Evolutionary conservation across 306 rosid species (phyloP), one percentile per base, ranked within the genome.

Genomic region (Acacia acuminata): DNA sequence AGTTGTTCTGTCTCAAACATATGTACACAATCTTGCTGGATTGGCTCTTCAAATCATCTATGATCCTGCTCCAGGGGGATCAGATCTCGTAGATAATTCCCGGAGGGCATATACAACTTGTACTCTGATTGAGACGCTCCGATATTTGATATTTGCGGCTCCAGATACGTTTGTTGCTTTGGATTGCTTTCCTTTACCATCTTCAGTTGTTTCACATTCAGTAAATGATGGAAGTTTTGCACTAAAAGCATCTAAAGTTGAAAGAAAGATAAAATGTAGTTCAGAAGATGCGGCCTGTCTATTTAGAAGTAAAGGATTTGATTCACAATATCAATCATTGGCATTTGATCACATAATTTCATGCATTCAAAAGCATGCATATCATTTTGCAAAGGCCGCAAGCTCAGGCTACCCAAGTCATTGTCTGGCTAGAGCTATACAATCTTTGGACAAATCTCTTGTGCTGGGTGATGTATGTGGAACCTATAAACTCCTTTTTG

Each of bases 151-250:
- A 81, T 89, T 89, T 79, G 88, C 92, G 36, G 96, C 89, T 73
- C 99, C 99, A 5, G 94, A 94, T 85, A 90, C 98, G 34, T 96
- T 96, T 91, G 99, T 94, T 38, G 91, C 96, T 79, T 81, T 96
- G 88, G 96, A 96, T 88, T 96, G 97, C 89, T 96, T 96, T 86
- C 99, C 99, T 7, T 83, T 94, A 55, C 99, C 98, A 77, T 80
- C 91, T 11, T 89, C 85, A 77, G 92, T 94, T 36, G 87, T 88
- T 81, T 90, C 94, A 44, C 92, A 91, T 85, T 55, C 89, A 42
- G 86, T 82, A 77, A 91, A 85, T 60, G 98, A 94, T 67, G 97
- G 96, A 76, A 90, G 78, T 87, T 84, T 96, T 71, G 85, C 67
- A 66, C 79, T 89, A 13, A 93, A 92, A 84, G 77, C 91, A 72